These are phyloP conservation scores for Scedosporium aurantiacum DNA, from an alignment of 2,329 filamentous ascomycete species.

Conservation along the genomic window DNA sequence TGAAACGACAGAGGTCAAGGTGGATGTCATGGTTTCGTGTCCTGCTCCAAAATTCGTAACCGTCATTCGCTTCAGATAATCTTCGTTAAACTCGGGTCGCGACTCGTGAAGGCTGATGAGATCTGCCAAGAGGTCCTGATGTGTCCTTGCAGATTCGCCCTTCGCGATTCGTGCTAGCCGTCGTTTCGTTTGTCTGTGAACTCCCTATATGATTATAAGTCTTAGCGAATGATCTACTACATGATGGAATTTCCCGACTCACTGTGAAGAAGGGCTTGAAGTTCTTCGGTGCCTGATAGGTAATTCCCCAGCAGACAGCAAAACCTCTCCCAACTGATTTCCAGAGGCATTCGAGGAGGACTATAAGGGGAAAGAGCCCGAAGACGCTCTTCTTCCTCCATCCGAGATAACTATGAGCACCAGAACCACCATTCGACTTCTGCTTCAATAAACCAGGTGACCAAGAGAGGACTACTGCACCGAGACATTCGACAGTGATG, in stretches of 20 bases:
- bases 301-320: conserved; percentile 31
- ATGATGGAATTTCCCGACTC: conserved; percentile 8
- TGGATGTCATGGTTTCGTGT: conserved; percentile 43
- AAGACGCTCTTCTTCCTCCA: conserved; percentile 43
- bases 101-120: conserved; percentile 33
- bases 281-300: conserved; percentile 27
- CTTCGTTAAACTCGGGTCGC: conserved; percentile 33
- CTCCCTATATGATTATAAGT: conserved; percentile 6
- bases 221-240: neutral
- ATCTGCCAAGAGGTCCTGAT: conserved; percentile 32
- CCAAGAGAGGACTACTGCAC: conserved; percentile 39
- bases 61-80: conserved; percentile 38
- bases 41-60: conserved; percentile 45
- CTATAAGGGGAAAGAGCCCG: conserved; percentile 34
- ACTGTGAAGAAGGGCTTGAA: conserved; percentile 41
- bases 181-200: conserved; percentile 10
- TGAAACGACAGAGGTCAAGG: conserved; percentile 35
- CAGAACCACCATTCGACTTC: conserved; percentile 33
- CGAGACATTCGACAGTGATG: conserved; percentile 38
- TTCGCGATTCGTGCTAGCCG: conserved; percentile 4
- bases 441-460: conserved; percentile 35
- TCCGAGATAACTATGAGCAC: conserved; percentile 35
- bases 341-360: conserved; percentile 26
- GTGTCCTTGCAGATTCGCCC: conserved; percentile 14
- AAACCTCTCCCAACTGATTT: conserved; percentile 27